phyloP scores from a whole-genome alignment of 1,139 yeast species.

The Zygoascus sp. region DNA sequence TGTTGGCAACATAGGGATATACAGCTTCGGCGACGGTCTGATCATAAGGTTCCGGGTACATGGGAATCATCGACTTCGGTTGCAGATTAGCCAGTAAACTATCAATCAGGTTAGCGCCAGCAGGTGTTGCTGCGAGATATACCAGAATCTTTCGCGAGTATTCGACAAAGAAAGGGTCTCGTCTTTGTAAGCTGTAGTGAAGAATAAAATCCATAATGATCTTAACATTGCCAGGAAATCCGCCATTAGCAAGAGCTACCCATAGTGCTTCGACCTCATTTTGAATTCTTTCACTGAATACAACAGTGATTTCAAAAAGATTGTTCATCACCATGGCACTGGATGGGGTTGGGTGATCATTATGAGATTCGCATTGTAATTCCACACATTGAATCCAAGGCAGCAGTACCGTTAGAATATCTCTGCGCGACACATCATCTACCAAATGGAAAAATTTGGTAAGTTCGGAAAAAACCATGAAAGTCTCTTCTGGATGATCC shows the following conservation, averaged over 20 bases:
- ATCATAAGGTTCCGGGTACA: constrained; percentile 39
- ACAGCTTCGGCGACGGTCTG: constrained; percentile 30
- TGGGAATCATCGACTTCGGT: constrained; percentile 86
- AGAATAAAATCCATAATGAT: constrained; percentile 69
- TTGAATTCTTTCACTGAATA: constrained; percentile 65
- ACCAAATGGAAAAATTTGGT: constrained; percentile 67
- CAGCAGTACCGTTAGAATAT: constrained; percentile 68
- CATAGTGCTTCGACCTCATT: constrained; percentile 91
- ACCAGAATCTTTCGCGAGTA: constrained; percentile 77
- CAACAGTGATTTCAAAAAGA: constrained; percentile 77
- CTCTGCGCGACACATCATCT: constrained; percentile 58
- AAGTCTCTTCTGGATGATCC: constrained; percentile 54
- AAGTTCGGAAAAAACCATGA: constrained; percentile 63
- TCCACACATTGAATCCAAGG: constrained; percentile 90
- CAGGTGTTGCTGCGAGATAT: constrained; percentile 58
- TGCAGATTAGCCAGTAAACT: constrained; percentile 63
- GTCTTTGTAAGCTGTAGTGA: constrained; percentile 61
- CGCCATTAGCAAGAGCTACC: constrained; percentile 81
- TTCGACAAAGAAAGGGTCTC: constrained; percentile 72
- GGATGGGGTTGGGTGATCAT: constrained; percentile 44
- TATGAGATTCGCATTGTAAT: constrained; percentile 44
- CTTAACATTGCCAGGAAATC: constrained; percentile 62
- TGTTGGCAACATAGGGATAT: constrained; percentile 75
- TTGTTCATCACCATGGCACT: constrained; percentile 71
- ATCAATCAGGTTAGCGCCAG: constrained; percentile 55